phyloP scores from a whole-genome alignment of 495 filamentous ascomycete species.

The Daldinia caldariorum region DNA sequence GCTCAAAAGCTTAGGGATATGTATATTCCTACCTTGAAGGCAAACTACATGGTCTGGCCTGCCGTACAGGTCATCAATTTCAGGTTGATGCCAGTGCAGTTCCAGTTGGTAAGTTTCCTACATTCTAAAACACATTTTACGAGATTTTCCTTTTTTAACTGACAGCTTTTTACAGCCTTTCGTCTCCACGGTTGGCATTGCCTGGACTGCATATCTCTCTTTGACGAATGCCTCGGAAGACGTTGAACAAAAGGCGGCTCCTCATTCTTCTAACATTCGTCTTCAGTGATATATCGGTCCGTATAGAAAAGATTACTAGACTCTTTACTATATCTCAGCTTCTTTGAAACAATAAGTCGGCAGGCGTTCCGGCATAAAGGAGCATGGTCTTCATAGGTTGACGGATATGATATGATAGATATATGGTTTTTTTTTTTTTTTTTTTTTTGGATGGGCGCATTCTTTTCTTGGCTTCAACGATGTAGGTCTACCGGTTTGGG shows the following conservation, averaged over 20 bases:
- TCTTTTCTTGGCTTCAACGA: slow-evolving; percentile 12
- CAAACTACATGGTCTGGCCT: slow-evolving; percentile 96
- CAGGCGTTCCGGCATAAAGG: slow-evolving; percentile 31
- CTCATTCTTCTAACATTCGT: slow-evolving; percentile 46
- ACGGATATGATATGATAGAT: background rate
- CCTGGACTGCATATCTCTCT: slow-evolving; percentile 98
- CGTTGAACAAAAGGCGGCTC: slow-evolving; percentile 43
- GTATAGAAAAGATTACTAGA: background rate
- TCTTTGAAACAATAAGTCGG: slow-evolving; percentile 14
- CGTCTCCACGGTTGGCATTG: slow-evolving; percentile 94
- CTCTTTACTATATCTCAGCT: slow-evolving; percentile 10
- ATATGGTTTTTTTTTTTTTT: too few relatives aligned
- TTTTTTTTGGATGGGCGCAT: slow-evolving; percentile 20
- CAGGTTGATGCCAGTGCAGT: slow-evolving; percentile 91
- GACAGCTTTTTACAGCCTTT: slow-evolving; percentile 73
- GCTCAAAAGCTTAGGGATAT: slow-evolving; percentile 89
- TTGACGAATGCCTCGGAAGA: slow-evolving; percentile 91
- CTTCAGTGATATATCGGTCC: slow-evolving; percentile 36
- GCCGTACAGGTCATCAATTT: slow-evolving; percentile 98
- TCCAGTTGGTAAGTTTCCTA: slow-evolving; percentile 83
- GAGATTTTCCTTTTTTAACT: slow-evolving; percentile 14
- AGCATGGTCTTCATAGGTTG: slow-evolving; percentile 12
- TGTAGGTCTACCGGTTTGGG: slow-evolving; percentile 9
- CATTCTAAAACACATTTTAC: background rate
- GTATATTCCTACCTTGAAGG: slow-evolving; percentile 92